Base-by-base conservation (phyloP, 1,284 basidiomycete genomes). In the Sporisorium graminicola region DNA sequence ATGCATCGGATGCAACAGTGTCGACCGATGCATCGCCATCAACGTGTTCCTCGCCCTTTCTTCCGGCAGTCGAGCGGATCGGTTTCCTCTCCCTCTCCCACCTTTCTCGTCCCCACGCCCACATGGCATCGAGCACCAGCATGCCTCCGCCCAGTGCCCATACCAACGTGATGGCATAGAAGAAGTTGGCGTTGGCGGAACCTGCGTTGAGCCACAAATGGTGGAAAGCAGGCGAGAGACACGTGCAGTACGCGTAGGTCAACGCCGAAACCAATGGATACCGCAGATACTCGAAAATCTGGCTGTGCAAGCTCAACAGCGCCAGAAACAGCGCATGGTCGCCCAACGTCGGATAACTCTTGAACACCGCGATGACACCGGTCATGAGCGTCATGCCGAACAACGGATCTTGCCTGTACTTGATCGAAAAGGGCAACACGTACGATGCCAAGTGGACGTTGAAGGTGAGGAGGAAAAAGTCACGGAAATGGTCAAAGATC, bases 181-280 rank as follows among this genome's bases (percentile, higher is more conserved):
- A 98, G 87, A 99, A 99, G 86, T 99, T 99, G 49, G 96, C 95
- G 82, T 99, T 99, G 1, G 95, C 96, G 6, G 94, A 94, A 0
- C 95, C 95, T 55, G 94, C 92, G 9, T 89, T 88, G 5, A 98
- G 89, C 96, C 97, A 99, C 5, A 98, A 88, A 69, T 94, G 90
- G 82, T 97, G 91, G 86, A 99, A 95, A 18, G 97, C 89, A 0
- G 95, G 95, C 63, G 98, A 89, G 12, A 99, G 91, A 24, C 95
- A 89, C 0, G 91, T 89, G 0, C 95, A 91, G 83, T 98, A 95
- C 1, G 94, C 87, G 76, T 95, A 93, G 2, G 95, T 89, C 42
- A 95, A 89, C 6, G 90, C 87, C 1, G 94, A 94, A 42, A 97
- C 91, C 62, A 98, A 90, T 0, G 95, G 94, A 82, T 96, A 91